Evolutionary conservation across 164 flowering plant genomes (phyloP).

Genomic region (Nymphaea thermarum): DNA sequence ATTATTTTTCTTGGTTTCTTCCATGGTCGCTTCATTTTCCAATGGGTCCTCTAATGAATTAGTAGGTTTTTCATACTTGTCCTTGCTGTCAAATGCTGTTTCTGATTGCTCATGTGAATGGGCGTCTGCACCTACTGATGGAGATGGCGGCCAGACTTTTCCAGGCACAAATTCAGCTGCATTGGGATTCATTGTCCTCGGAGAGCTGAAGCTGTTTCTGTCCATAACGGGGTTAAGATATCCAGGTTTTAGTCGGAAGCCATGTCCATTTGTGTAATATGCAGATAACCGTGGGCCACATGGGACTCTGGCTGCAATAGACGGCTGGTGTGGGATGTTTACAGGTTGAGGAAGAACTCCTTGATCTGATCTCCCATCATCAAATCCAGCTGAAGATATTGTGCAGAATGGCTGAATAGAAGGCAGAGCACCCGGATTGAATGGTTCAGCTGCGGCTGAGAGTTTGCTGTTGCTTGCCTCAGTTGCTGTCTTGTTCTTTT

Average conservation of each 20-base stretch:
- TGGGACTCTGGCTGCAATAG: conserved; percentile 37
- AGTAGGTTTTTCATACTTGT: not conserved
- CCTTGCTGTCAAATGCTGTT: conserved; percentile 6
- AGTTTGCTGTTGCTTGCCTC: conserved; percentile 64
- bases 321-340: conserved; percentile 15
- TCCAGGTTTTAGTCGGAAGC: conserved; percentile 38
- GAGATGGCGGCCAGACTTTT: conserved; percentile 24
- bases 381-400: conserved; percentile 24
- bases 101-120: conserved; percentile 10
- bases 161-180: conserved; percentile 77
- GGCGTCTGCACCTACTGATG: not conserved
- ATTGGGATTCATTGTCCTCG: conserved; percentile 66
- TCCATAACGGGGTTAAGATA: conserved; percentile 24
- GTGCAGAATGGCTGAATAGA: conserved; percentile 15
- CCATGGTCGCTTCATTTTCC: conserved; percentile 10
- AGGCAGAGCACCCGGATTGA: conserved; percentile 42
- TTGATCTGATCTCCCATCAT: conserved; percentile 28
- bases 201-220: conserved; percentile 19
- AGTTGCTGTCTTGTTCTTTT: conserved; percentile 17
- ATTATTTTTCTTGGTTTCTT: conserved; percentile 18
- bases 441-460: conserved; percentile 86
- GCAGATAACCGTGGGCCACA: conserved; percentile 70
- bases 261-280: conserved; percentile 32
- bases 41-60: too few species aligned
- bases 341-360: conserved; percentile 29